Base-by-base conservation (phyloP, 768 basidiomycete genomes). In the Pisolithus microcarpus region DNA sequence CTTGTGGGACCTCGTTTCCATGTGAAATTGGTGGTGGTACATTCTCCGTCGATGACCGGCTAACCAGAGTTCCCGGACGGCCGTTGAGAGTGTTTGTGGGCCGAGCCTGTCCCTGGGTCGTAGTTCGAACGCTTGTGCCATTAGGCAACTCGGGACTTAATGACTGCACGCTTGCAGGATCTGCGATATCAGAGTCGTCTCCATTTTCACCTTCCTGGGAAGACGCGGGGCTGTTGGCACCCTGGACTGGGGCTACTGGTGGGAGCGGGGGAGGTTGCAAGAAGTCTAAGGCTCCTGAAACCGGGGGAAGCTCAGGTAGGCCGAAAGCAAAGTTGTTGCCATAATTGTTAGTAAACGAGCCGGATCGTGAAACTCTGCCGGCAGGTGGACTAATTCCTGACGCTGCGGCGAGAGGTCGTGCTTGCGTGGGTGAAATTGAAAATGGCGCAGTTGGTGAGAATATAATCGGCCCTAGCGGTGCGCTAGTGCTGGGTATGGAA, bases 1-100 rank as follows among this genome's bases (percentile, higher is more conserved):
- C 93, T 52, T 81, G 76, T 5, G 89, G 87, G 43, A 91, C 77
- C 59, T 90, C 87, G 52, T 78, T 79, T 48, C 69, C 72, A 51
- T 77, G 75, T 21, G 34, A 34, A 46, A 31, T 31, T 19, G 45
- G 3, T 16, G 56, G 7, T 13, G 53, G 7, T n/a, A 67, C 44
- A 46, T 67, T 67, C 53, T 67, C 65, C 30, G 40, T 39, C 4
- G 65, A 67, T 6, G 43, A 50, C n/a, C 39, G 63, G 1, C 65
- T 48, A 34, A 59, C 39, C 7, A 57, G 47, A 39, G 46, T 36
- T 28, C 40, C 52, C 26, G 58, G 49, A 51, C 47, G 63, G 28
- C 21, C 42, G 46, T 31, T 53, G 23, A 66, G 61, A 15, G 48
- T n/a, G 2, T 51, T 34, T 31, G 49, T 38, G 16, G 60, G 34